Evolutionary conservation across 441 rosid species (phyloP).

Genomic region (Populus tomentosa): DNA sequence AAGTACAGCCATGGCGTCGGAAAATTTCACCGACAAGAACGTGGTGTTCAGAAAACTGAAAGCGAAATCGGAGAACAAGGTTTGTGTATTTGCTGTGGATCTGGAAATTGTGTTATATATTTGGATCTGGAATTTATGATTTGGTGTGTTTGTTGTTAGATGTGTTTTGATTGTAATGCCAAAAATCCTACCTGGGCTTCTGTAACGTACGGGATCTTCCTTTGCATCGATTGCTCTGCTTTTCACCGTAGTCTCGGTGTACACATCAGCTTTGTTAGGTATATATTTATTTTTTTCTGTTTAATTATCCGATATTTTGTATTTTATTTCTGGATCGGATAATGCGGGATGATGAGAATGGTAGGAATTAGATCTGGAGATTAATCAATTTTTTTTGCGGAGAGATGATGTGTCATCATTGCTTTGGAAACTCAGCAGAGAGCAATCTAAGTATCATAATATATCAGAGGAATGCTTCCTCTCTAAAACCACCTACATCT

Average conservation of each 20-base stretch:
- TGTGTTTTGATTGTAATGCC: slow-evolving; percentile 85
- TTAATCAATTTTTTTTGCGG: neutral
- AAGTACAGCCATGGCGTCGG: slow-evolving; percentile 51
- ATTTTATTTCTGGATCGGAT: neutral
- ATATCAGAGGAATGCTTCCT: neutral
- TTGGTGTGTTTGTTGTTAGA: slow-evolving; percentile 33
- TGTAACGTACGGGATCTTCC: slow-evolving; percentile 87
- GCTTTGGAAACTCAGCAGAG: neutral
- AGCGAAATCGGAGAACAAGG: slow-evolving; percentile 88
- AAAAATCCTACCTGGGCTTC: slow-evolving; percentile 77
- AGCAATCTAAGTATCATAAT: neutral
- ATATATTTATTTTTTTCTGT: neutral
- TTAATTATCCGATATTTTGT: neutral
- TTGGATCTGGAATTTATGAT: slow-evolving; percentile 22
- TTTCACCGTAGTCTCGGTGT: slow-evolving; percentile 93
- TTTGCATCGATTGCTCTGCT: slow-evolving; percentile 97
- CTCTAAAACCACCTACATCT: neutral
- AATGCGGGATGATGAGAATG: neutral
- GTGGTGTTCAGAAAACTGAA: slow-evolving; percentile 71
- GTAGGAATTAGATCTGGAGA: neutral
- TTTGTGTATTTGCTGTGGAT: slow-evolving; percentile 38
- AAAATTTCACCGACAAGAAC: slow-evolving; percentile 55
- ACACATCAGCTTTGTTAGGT: slow-evolving; percentile 93
- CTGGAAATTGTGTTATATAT: slow-evolving; percentile 17
- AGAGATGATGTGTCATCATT: neutral